Conservation (phyloP, 116 monocot species). For the Zostera marina region DNA sequence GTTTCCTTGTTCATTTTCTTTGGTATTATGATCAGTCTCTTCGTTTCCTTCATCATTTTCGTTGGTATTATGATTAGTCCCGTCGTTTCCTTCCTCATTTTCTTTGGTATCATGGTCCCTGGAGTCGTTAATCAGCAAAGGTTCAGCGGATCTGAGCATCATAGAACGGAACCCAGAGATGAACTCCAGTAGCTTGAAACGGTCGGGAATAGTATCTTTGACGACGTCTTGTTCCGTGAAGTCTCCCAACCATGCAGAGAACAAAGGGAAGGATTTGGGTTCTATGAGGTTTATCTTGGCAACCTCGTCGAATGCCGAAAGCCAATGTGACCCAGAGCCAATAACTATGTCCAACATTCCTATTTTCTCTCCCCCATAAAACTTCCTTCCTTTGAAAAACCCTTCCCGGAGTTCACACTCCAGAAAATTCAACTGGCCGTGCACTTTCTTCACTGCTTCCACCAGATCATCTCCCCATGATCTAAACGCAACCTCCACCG, state of each 20-base stretch:
- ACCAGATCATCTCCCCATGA: constrained; percentile 6
- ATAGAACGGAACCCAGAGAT: no score
- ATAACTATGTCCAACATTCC: constrained; percentile 67
- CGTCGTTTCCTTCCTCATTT: no score
- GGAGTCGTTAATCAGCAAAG: no score
- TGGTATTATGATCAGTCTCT: no score
- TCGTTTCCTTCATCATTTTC: no score
- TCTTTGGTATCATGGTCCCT: no score
- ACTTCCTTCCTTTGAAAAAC: constrained; percentile 56
- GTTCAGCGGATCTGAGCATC: no score
- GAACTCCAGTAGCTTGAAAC: no score
- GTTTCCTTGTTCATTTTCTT: no score
- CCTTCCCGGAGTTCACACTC: constrained; percentile 20
- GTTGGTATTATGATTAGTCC: no score
- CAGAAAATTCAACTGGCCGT: constrained; percentile 12
- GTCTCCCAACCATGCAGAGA: constrained; percentile 54
- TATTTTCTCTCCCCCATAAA: constrained; percentile 37
- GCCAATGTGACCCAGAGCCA: constrained; percentile 77
- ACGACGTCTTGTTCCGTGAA: constrained; percentile 43
- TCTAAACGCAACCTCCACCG: not conserved
- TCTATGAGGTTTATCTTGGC: constrained; percentile 56
- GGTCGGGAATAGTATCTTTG: not conserved
- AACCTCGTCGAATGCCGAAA: constrained; percentile 56
- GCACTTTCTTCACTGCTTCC: constrained; percentile 6
- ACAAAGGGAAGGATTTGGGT: constrained; percentile 42